A percentile compares a stretch with the other conserved stretches of the same genome.
These are phyloP conservation scores for Firmiana major DNA, from an alignment of 345 rosid species.

Conservation along the genomic window DNA sequence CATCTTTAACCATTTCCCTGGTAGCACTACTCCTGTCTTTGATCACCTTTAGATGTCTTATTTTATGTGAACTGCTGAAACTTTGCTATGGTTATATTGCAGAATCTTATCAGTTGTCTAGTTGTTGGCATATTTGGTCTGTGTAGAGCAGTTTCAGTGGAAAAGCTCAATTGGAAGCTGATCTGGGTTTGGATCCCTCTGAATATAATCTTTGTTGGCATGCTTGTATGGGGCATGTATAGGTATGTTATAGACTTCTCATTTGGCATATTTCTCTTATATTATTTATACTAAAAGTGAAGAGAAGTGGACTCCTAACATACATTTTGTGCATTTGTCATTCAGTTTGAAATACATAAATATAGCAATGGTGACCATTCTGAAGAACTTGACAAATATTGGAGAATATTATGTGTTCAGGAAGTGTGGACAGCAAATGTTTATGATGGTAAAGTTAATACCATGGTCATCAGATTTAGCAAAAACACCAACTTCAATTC, in stretches of 20 bases:
- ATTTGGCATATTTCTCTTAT: background rate
- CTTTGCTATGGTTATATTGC: constrained; percentile 28
- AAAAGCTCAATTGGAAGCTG: constrained; percentile 78
- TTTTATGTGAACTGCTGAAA: background rate
- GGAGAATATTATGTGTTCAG: constrained; percentile 85
- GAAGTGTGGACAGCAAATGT: constrained; percentile 94
- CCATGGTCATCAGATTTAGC: background rate
- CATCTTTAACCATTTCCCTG: background rate
- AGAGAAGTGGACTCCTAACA: background rate
- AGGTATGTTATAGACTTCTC: constrained; percentile 49
- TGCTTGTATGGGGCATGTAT: constrained; percentile 90
- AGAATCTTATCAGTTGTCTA: constrained; percentile 77
- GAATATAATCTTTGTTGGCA: constrained; percentile 84
- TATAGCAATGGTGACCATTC: constrained; percentile 91
- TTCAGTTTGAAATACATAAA: constrained; percentile 88
- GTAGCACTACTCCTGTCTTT: background rate
- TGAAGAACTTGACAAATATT: constrained; percentile 90
- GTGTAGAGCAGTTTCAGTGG: constrained; percentile 59
- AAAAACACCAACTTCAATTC: background rate
- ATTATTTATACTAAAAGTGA: background rate
- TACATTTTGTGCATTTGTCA: background rate
- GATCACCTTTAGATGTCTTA: background rate
- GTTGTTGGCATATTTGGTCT: constrained; percentile 52
- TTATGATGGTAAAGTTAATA: constrained; percentile 65
- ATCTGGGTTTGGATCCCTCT: constrained; percentile 83